Evolutionary conservation across 768 basidiomycete species (phyloP), one percentile per base, ranked within the genome.

Genomic region (Fibroporia radiculosa): DNA sequence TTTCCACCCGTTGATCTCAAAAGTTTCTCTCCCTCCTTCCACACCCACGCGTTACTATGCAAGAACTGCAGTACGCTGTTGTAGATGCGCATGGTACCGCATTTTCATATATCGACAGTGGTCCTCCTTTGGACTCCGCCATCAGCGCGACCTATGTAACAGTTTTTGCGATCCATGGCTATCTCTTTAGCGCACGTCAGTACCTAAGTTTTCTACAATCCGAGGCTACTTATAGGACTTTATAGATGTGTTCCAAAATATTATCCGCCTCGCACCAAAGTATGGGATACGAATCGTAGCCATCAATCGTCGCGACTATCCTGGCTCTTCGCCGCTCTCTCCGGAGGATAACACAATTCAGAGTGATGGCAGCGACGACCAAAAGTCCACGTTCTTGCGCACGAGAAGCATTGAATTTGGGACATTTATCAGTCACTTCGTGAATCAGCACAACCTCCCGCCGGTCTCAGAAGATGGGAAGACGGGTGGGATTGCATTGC

Each of bases 271-370:
- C 23, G 56, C 61, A 1, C 35, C 45, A 4, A 18, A 44, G 24
- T 33, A 49, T 24, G 53, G 54, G 16, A 34, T 61, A 1, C 57
- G 61, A 4, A 48, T 62, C 7, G 48, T 62, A 5, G 11, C 50
- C 1, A 24, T 58, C 46, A 62, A 55, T 42, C 28, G 50, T 6
- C 56, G 58, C 11, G 58, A 52, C 24, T 62, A 60, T 29, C 56
- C 53, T 1, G 56, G 59, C 0, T 60, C 61, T 5, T 48, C 57
- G 4, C 52, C 54, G 4, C 52, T 48, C 52, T 40, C 56, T 1
- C 18, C 18, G 4, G 44, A 33, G n/a, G 59, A 62, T 3, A 49
- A 42, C 20, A 29, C 44, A 14, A n/a, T 45, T 4, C 6, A 6
- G 12, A 22, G 29, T 19, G 18, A 33, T 20, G 20, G 22, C 22